Base-by-base conservation (phyloP, 345 rosid species). In the Gossypium mustelinum region DNA sequence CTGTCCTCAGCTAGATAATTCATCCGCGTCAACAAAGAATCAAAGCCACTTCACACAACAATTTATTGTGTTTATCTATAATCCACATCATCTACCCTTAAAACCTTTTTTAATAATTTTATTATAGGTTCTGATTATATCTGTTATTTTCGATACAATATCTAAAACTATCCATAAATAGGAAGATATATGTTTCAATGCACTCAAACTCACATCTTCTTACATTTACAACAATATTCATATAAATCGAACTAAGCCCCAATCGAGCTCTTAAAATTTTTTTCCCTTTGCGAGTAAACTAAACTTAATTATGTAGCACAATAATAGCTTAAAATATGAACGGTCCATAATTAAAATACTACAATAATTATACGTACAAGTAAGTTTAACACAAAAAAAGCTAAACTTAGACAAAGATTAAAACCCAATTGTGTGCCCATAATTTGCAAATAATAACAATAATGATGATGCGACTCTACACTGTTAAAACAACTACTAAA, bases 401-500 rank as follows among this genome's bases (percentile, higher is more conserved):
- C 47, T 34, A 18, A 55, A n/a, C 0, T 9, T 20, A 55, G 1
- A n/a, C 0, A 55, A 55, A 5, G 8, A 55, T 55, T n/a, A 0
- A 55, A 55, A 55, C 6, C 24, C 58, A 54, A 54, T 9, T 61
- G 11, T 27, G 1, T 13, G 20, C 17, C 16, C 18, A 63, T 17
- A 16, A 34, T 62, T 29, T 29, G 67, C 44, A 41, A 64, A 45
- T 45, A 10, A 45, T 10, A 17, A 63, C n/a, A 63, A n/a, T 11
- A 7, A 41, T 4, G 17, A 52, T 17, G 18, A 16, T 18, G 70
- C 2, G 52, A 65, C 16, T 16, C 16, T 34, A 11, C 52, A 66
- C 54, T 44, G 34, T 66, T 45, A 52, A 66, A 66, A 66, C 54
- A 66, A 66, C 70, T 66, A 18, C 11, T 66, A 67, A 67, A 45